These are phyloP conservation scores for Corylus heterophylla DNA, from an alignment of 306 rosid species.

Conservation along the genomic window DNA sequence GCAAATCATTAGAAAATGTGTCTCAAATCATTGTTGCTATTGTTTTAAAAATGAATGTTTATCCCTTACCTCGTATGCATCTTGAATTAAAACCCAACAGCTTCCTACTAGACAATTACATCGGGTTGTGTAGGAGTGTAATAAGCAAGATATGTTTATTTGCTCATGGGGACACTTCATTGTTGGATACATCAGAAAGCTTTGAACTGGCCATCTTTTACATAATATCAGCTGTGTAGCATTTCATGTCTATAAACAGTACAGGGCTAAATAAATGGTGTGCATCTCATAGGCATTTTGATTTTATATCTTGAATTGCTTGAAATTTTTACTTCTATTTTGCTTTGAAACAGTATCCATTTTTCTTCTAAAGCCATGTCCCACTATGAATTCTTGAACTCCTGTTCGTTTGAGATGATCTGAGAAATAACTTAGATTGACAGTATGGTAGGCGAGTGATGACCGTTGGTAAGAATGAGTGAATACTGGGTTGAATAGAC, in stretches of 20 bases:
- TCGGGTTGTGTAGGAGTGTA: neutral
- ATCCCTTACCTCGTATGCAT: neutral
- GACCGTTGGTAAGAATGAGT: neutral
- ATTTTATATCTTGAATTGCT: constrained; percentile 2
- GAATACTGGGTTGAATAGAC: neutral
- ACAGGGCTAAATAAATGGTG: neutral
- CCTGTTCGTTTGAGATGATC: neutral
- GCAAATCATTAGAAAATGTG: neutral
- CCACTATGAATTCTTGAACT: neutral
- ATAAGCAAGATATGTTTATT: neutral
- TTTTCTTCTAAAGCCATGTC: neutral
- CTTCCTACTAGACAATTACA: neutral
- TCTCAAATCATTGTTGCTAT: neutral
- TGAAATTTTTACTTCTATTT: neutral
- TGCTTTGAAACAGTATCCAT: neutral
- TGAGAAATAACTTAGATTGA: neutral
- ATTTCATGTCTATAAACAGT: neutral
- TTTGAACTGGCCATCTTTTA: neutral
- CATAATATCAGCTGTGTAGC: neutral
- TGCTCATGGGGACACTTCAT: neutral
- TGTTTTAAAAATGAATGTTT: neutral
- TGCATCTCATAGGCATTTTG: neutral
- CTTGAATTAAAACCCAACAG: neutral
- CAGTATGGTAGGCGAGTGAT: neutral
- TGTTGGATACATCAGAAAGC: neutral